Evolutionary conservation across 768 basidiomycete genomes (phyloP), one percentile per base, ranked within the genome.

Genomic region (Agaricus bisporus): DNA sequence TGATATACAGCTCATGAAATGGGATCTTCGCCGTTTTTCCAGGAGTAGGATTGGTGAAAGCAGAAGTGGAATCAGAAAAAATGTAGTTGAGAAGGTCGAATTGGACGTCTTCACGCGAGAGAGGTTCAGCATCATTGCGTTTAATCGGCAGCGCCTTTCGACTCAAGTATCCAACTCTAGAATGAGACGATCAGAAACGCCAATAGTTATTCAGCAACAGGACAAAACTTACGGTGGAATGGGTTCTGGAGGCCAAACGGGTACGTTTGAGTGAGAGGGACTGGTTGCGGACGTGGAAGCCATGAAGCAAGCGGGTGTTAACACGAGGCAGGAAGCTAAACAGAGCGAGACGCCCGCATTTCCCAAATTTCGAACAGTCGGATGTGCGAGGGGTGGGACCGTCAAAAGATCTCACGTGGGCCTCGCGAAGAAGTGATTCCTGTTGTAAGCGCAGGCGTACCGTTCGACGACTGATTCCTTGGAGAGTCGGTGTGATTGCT

Each of bases 71-170:
- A 67, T 93, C 81, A 58, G 77, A 75, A 69, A 95, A 95, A 63
- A 95, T 82, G 70, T 81, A 76, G 61, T 85, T 66, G 53, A 95
- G 82, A 45, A 94, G 78, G 72, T 93, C 89, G 68, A 81, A 91
- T 71, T 94, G 90, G 49, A 93, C 81, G 68, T 93, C 91, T 66
- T 85, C 81, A 41, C 91, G 82, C 20, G 85, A 85, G 58, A 94
- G 75, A 49, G 88, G 86, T 61, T 91, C 88, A 11, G 87, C 90
- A 64, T 92, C 89, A 61, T 79, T 80, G 60, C 85, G 82, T 70
- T 90, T 90, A 68, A 90, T 90, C 49, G 88, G 86, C 54, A 88
- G 73, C 35, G 84, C 83, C 66, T 84, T 86, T 60, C 80, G 77
- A 64, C 77, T 83, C 61, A 83, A 76, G 64, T 83, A 81, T 39